Evolutionary conservation across 495 filamentous ascomycete species (phyloP), one percentile per base, ranked within the genome.

Genomic region (Aspergillus kassunensis): DNA sequence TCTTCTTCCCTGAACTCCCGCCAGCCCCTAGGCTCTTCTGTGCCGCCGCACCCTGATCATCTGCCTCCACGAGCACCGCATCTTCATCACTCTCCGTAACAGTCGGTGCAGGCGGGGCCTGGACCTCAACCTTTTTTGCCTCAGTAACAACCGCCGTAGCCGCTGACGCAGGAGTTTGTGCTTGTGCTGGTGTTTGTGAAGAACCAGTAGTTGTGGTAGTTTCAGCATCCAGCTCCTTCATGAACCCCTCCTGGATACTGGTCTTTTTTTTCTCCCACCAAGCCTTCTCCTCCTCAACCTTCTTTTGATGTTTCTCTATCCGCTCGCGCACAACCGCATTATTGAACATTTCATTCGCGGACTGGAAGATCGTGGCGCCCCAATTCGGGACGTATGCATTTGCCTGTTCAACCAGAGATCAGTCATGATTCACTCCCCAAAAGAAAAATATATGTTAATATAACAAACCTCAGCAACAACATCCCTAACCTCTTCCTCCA

Each of bases 351-450:
- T 91, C 88, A 53, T 87, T 88, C 34, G 93, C 95, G 19, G 86
- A 88, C 69, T 98, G 93, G 78, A 98, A 98, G 63, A 98, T 97
- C 20, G 77, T 82, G 60, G 91, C 86, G 57, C 93, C 93, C 93
- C 93, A 98, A 58, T 83, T 83, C 10, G 88, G 82, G 5, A 77
- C 71, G 53, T 96, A 87, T 19, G 87, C 91, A 63, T 97, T 98
- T 46, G 93, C 93, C 89, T 87, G 31, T 13, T 29, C 18, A 35
- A 13, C 23, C 20, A n/a, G 15, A 33, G 9, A 15, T 41, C 24
- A 41, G 19, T 12, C 1, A 15, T 18, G 8, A 31, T 5, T 9
- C 13, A 8, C 25, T 42, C 33, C 15, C 21, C 35, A 11, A 16
- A 43, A 27, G 19, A 47, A 51, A 19, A 12, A 27, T 27, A 27